A percentile compares a stretch with the other conserved stretches of the same genome.
These are phyloP conservation scores for Colletotrichum higginsianum DNA, from an alignment of 2,329 filamentous ascomycete genomes.

Conservation along the genomic window DNA sequence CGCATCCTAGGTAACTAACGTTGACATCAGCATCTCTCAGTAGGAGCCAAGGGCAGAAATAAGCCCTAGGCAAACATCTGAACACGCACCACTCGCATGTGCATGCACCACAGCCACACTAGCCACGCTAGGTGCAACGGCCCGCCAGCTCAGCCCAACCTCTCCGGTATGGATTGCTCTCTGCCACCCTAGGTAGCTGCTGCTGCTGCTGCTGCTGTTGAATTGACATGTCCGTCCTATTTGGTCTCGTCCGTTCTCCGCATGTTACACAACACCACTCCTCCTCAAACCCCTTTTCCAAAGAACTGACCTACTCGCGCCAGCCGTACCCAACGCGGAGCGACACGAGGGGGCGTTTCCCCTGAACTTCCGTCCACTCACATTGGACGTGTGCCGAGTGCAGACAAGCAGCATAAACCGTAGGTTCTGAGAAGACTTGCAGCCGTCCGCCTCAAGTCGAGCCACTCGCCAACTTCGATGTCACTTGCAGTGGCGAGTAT, in stretches of 20 bases:
- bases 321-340: background rate
- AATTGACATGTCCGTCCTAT: background rate
- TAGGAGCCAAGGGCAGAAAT: background rate
- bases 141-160: background rate
- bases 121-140: background rate
- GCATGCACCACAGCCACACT: constrained; percentile 16
- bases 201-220: background rate
- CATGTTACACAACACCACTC: background rate
- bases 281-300: background rate
- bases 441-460: background rate
- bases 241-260: background rate
- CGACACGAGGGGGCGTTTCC: too few relatives aligned
- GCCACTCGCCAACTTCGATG: background rate
- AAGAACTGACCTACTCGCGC: background rate
- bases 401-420: background rate
- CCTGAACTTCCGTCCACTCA: background rate
- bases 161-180: background rate
- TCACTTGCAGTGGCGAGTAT: background rate
- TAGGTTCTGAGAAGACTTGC: background rate
- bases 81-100: constrained; percentile 2
- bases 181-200: background rate
- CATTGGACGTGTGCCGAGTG: background rate
- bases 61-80: constrained; percentile 15
- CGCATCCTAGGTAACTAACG: too few relatives aligned
- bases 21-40: too few relatives aligned